A percentile compares a stretch with the other conserved stretches of the same genome.
phyloP scores from a whole-genome alignment of 257 asterid genomes.

The Primulina tabacum region DNA sequence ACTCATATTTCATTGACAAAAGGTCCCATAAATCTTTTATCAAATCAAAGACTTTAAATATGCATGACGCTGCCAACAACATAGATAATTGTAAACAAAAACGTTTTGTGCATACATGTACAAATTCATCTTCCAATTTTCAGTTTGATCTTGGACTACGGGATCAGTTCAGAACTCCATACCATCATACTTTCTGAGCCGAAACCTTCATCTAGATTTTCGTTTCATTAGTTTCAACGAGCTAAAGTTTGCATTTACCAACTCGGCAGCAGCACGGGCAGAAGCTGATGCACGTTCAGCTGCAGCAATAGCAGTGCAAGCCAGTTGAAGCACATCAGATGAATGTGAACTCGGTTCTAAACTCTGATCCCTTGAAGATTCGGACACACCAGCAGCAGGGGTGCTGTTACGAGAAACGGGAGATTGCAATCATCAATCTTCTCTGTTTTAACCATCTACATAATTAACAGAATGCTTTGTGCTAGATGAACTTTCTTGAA shows the following conservation, averaged over 20 bases:
- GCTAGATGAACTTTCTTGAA: constrained; percentile 27
- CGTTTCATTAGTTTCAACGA: constrained; percentile 34
- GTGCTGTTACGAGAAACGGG: constrained; percentile 27
- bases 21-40: background rate
- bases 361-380: constrained; percentile 31
- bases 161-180: background rate
- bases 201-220: constrained; percentile 19
- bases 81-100: background rate
- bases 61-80: background rate
- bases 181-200: background rate
- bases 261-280: constrained; percentile 84
- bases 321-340: constrained; percentile 58
- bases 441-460: constrained; percentile 27
- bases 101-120: background rate
- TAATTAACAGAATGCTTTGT: constrained; percentile 30
- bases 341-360: constrained; percentile 34
- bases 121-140: background rate
- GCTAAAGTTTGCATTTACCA: constrained; percentile 47
- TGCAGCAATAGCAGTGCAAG: constrained; percentile 77
- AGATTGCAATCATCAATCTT: constrained; percentile 25
- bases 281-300: constrained; percentile 95
- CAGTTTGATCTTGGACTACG: background rate
- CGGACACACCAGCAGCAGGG: constrained; percentile 24
- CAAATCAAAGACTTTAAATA: background rate
- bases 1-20: background rate